Conservation (phyloP, 306 rosid species). For the Fagus sylvatica region DNA sequence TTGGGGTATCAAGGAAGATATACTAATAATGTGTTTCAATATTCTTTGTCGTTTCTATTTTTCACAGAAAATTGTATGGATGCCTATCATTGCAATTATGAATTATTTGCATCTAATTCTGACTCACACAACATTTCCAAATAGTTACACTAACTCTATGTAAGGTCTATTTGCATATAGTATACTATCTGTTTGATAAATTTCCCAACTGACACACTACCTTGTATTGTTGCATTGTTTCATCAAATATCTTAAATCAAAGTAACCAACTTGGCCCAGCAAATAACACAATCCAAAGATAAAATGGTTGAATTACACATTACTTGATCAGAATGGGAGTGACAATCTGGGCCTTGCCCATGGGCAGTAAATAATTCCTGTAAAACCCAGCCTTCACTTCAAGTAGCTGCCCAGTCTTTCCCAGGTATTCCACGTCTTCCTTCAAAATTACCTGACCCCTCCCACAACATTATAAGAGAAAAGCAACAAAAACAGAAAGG, state of each 20-base stretch:
- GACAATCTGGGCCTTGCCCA: conserved; percentile 79
- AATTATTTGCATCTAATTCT: neutral
- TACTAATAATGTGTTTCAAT: neutral
- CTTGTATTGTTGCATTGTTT: neutral
- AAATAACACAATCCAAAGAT: neutral
- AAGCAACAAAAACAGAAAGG: neutral
- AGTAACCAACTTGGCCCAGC: no score
- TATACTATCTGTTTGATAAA: neutral
- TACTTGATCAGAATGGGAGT: conserved; percentile 84
- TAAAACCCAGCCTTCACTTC: conserved; percentile 76
- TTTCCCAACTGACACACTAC: neutral
- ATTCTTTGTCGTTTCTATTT: no score
- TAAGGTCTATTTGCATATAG: neutral
- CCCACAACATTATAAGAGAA: conserved; percentile 1
- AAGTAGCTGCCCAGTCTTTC: conserved; percentile 76
- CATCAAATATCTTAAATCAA: neutral
- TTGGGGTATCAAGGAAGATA: neutral
- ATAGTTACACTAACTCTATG: neutral
- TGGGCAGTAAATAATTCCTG: conserved; percentile 76
- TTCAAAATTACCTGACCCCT: conserved; percentile 73
- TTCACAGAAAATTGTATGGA: neutral
- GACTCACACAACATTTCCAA: neutral
- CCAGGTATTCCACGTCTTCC: conserved; percentile 71
- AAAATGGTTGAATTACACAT: conserved; percentile 30
- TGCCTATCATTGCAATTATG: neutral